Evolutionary conservation across 1,139 yeast species (phyloP), one percentile per base, ranked within the genome.

Genomic region (Pichia sp.): DNA sequence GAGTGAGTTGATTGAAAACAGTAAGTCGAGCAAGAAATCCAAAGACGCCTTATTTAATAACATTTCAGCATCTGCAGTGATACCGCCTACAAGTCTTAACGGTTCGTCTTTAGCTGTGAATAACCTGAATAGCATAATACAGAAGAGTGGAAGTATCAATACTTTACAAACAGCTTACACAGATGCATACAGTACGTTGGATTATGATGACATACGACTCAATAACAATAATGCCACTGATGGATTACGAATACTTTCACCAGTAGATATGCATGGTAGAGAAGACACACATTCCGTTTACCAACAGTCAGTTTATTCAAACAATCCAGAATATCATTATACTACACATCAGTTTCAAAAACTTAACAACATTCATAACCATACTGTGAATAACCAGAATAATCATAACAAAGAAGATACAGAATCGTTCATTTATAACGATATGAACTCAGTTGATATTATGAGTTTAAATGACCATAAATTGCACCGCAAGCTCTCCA

Each of bases 371-470:
- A 47, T 40, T 22, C 20, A 32, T 5, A 34, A n/a, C n/a, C n/a
- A n/a, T 4, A 12, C 21, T 17, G 24, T 4, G 5, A 20, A 34
- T 15, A 43, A 35, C 27, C 18, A 37, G 19, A 24, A 18, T 19
- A 30, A 41, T 42, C 30, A 27, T 34, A 28, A 12, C 34, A 31
- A 42, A 35, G 47, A 42, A 42, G 55, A 52, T n/a, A 54, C 50
- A 4, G 65, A 61, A 48, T 60, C 60, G 12, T 61, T 60, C 42
- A 58, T 60, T 4, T 61, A 60, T 32, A 53, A 57, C 34, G 58
- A 58, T 38, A 32, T 46, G 12, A 44, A 45, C 31, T 54, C 58
- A 5, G 18, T 46, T 11, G 53, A 47, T 42, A 34, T 18, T 10
- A 11, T 37, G 27, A 42, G 40, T 39, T 28, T 42, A 19, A 47